These are phyloP conservation scores for Linnemannia zychae DNA, from an alignment of 192 early-diverging fungal species.

Conservation along the genomic window DNA sequence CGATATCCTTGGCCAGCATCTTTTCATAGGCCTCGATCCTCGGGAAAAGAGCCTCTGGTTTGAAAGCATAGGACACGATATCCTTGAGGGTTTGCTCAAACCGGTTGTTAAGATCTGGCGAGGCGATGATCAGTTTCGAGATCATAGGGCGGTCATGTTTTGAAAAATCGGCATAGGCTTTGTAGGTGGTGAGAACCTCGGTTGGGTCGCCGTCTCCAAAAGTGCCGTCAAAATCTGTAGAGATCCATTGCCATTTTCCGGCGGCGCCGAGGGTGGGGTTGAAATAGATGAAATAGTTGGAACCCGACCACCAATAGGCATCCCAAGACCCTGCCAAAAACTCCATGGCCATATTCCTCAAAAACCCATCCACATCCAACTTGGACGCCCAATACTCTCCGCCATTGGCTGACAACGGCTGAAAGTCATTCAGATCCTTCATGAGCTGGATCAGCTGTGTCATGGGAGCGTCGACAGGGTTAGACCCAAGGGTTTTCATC, in stretches of 20 bases:
- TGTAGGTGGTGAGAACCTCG: slow-evolving; percentile 17
- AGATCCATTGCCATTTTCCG: slow-evolving; percentile 49
- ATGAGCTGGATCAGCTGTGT: slow-evolving; percentile 37
- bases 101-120: slow-evolving; percentile 26
- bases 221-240: slow-evolving; percentile 58
- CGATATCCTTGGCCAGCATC: slow-evolving; percentile 36
- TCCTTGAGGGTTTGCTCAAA: slow-evolving; percentile 49
- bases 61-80: slow-evolving; percentile 23
- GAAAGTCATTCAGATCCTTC: slow-evolving; percentile 32
- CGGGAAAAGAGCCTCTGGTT: slow-evolving; percentile 15
- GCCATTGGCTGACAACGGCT: neutral
- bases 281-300: slow-evolving; percentile 55
- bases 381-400: neutral
- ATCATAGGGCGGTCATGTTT: slow-evolving; percentile 43
- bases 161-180: slow-evolving; percentile 22
- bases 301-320: slow-evolving; percentile 56
- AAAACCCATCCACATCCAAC: slow-evolving; percentile 12
- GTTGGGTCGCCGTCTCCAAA: slow-evolving; percentile 50
- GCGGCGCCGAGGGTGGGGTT: slow-evolving; percentile 31
- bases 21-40: slow-evolving; percentile 38
- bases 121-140: slow-evolving; percentile 11
- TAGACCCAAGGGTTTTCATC: slow-evolving; percentile 19
- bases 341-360: slow-evolving; percentile 44
- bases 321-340: slow-evolving; percentile 58
- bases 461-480: slow-evolving; percentile 22